Percentiles rank a stretch among this genome's conserved stretches.
Evolutionary conservation across 768 basidiomycete species (phyloP).

Genomic region (Scleroderma bovista): DNA sequence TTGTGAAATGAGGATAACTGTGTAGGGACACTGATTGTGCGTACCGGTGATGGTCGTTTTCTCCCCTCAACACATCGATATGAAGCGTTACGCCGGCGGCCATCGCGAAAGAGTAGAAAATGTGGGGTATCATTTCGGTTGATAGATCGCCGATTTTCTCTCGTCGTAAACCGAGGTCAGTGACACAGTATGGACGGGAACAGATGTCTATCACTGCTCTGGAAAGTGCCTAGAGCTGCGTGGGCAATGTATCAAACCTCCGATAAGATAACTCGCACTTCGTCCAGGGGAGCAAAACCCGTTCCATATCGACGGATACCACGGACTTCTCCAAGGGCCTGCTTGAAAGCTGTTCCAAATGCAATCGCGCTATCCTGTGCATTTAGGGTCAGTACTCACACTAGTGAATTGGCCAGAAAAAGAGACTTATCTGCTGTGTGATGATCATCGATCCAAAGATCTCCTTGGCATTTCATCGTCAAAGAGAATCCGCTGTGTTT

Average conservation of each 20-base stretch:
- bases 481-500: conserved; percentile 96
- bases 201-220: conserved; percentile 98
- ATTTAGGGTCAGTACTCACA: conserved; percentile 13
- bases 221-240: conserved; percentile 68
- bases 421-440: conserved; percentile 90
- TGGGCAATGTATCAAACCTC: conserved; percentile 1
- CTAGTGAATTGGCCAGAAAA: conserved; percentile 10
- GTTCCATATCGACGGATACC: conserved; percentile 95
- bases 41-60: conserved; percentile 97
- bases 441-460: conserved; percentile 97
- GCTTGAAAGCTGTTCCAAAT: conserved; percentile 85
- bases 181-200: conserved; percentile 92
- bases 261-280: conserved; percentile 47
- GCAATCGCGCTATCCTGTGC: conserved; percentile 87
- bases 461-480: conserved; percentile 86
- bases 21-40: conserved; percentile 16
- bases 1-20: not conserved
- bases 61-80: conserved; percentile 88
- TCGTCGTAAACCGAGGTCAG: conserved; percentile 79
- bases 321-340: conserved; percentile 89
- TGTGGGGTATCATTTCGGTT: conserved; percentile 97
- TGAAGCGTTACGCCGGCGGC: conserved; percentile 92
- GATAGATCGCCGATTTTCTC: conserved; percentile 95
- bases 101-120: conserved; percentile 97
- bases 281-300: conserved; percentile 94